Base-by-base conservation (phyloP, 768 basidiomycete species). In the Amylocystis lapponica region DNA sequence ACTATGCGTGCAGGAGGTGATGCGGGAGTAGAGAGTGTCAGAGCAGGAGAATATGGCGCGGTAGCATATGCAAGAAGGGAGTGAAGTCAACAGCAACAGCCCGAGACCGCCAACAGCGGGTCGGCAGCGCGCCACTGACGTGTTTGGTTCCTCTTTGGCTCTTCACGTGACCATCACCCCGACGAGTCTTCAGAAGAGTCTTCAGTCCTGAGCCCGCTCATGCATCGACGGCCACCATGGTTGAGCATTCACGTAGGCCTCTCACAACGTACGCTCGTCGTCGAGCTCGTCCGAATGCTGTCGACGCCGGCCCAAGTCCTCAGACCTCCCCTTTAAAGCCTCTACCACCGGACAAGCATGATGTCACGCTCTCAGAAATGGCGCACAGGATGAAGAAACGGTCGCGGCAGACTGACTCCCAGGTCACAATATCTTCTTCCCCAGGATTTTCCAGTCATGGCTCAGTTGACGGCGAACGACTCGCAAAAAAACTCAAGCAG, bases 301-400 rank as follows among this genome's bases (percentile, higher is more conserved):
- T 32, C 23, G 34, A 36, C 12, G n/a, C 32, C 21, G 35, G 8
- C 5, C 29, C 31, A n/a, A 38, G 36, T 25, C 16, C 21, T 21
- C 16, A 31, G n/a, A 56, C 60, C 0, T 65, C 63, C 4, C 62
- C 62, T 9, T 48, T 62, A 12, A 45, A 51, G 21, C 42, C 54
- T 12, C 47, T 59, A 16, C 47, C 51, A 19, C 40, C 52, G 3
- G 55, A 55, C 34, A 23, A 27, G 12, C 57, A 65, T 22, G 64
- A 67, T 47, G 50, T 72, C 16, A 58, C 70, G 4, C 56, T 61
- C 22, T 46, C 60, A 6, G 68, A 72, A 58, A 69, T 74, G 63
- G 60, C 66, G 20, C 64, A 53, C 16, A 64, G 72, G 21, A 71
- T 73, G 65, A 67, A 71, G 50, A 75, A 75, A 51, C 64, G 74